These are phyloP conservation scores for Penicillium sp. DNA, from an alignment of 2,329 filamentous ascomycete genomes.

Conservation along the genomic window DNA sequence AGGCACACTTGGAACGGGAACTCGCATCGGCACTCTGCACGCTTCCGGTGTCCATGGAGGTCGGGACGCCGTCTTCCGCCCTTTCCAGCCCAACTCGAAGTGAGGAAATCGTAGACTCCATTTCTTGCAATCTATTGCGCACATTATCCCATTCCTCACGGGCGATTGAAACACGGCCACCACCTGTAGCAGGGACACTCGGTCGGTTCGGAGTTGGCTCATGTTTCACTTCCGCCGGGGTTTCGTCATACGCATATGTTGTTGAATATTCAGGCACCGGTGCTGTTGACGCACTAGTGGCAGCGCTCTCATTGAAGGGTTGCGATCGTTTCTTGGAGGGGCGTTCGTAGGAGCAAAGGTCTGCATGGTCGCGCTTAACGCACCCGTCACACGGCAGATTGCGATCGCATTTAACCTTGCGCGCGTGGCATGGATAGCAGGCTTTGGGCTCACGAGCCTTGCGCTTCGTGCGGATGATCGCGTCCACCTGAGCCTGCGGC, in stretches of 20 bases:
- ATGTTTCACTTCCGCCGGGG: slow-evolving; percentile 25
- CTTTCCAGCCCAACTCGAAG: slow-evolving; percentile 42
- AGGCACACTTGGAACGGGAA: slow-evolving; percentile 35
- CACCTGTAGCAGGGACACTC: slow-evolving; percentile 17
- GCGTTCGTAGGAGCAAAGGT: slow-evolving; percentile 51
- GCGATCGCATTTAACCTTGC: slow-evolving; percentile 52
- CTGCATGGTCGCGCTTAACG: slow-evolving; percentile 51
- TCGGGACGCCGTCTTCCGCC: slow-evolving; percentile 33
- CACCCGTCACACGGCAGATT: slow-evolving; percentile 51
- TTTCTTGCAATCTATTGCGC: slow-evolving; percentile 43
- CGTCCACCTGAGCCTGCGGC: slow-evolving; percentile 48
- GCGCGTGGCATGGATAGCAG: slow-evolving; percentile 48
- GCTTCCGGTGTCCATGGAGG: slow-evolving; percentile 31
- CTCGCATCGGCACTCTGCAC: slow-evolving; percentile 33
- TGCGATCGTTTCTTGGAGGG: slow-evolving; percentile 47
- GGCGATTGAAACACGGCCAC: slow-evolving; percentile 40
- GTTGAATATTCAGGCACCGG: slow-evolving; percentile 11
- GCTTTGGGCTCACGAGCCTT: slow-evolving; percentile 51
- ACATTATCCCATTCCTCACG: slow-evolving; percentile 48
- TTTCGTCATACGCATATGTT: slow-evolving; percentile 21
- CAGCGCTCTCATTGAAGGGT: slow-evolving; percentile 25
- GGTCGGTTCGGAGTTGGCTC: slow-evolving; percentile 21
- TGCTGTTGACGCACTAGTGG: slow-evolving; percentile 13
- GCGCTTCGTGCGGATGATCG: slow-evolving; percentile 49
- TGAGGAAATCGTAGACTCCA: slow-evolving; percentile 44